Percentiles rank a stretch among this genome's conserved stretches.
Evolutionary conservation across 148 eudicot genomes (phyloP).

Genomic region (Pouteria glomerata): DNA sequence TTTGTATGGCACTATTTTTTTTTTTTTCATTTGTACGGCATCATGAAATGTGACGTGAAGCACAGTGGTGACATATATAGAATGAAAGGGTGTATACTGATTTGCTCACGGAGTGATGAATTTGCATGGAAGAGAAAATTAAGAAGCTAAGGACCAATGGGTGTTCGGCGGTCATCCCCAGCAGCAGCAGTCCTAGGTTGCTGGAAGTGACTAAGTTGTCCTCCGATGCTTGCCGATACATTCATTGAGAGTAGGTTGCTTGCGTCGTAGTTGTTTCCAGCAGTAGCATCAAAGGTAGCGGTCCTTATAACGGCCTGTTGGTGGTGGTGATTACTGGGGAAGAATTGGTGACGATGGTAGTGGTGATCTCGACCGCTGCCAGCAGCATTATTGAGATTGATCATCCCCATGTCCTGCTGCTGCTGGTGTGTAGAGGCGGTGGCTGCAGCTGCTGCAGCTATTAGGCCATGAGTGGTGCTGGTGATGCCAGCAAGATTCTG

Average conservation of each 20-base stretch:
- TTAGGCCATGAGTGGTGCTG: constrained; percentile 15
- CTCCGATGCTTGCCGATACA: constrained; percentile 37
- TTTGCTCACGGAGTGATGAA: no score
- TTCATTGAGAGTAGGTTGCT: constrained; percentile 45
- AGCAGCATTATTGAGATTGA: constrained; percentile 26
- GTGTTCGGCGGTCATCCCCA: constrained; percentile 50
- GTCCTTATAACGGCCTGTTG: constrained; percentile 39
- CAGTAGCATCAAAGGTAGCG: constrained; percentile 46
- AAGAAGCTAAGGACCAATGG: constrained; percentile 31
- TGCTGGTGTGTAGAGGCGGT: constrained; percentile 18
- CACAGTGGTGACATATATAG: no score
- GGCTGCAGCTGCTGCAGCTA: constrained; percentile 19
- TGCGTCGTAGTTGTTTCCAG: constrained; percentile 31
- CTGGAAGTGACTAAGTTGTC: constrained; percentile 41
- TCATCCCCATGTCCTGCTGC: constrained; percentile 29
- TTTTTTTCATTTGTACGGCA: no score
- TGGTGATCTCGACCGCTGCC: constrained; percentile 24
- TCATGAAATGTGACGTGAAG: no score
- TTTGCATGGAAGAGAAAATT: no score
- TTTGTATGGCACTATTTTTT: no score
- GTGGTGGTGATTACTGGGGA: constrained; percentile 27
- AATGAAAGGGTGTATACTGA: no score
- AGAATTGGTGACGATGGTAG: constrained; percentile 59
- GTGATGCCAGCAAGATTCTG: constrained; percentile 35
- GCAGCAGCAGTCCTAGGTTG: constrained; percentile 46